Evolutionary conservation across 176 grass and related monocot species (phyloP).

Genomic region (Bonia amplexicaulis): DNA sequence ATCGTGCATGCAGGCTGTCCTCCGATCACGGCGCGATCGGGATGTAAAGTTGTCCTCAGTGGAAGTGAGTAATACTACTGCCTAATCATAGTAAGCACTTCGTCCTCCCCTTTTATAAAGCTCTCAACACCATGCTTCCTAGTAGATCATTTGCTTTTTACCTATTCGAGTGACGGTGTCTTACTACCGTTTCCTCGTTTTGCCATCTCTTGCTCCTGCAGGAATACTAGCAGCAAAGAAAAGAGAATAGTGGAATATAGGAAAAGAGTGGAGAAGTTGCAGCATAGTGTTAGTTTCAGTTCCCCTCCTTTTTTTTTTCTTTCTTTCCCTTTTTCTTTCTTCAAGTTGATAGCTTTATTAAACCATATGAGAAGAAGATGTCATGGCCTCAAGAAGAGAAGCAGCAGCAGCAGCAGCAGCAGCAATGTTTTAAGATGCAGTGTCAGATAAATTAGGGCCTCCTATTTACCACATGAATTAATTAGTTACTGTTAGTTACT

Average conservation of each 20-base stretch:
- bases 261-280: conserved; percentile 45
- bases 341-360: conserved; percentile 25
- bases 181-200: not conserved
- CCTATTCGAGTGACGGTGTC: conserved; percentile 32
- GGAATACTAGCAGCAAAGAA: conserved; percentile 70
- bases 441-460: conserved; percentile 24
- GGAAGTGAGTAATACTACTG: conserved; percentile 47
- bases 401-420: conserved; percentile 21
- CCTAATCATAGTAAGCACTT: conserved; percentile 87
- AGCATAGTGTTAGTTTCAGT: conserved; percentile 53
- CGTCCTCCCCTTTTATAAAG: conserved; percentile 6
- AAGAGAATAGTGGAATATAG: conserved; percentile 59
- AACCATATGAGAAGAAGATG: conserved; percentile 29
- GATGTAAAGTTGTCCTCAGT: conserved; percentile 63
- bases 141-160: conserved; percentile 27
- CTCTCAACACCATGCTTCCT: conserved; percentile 9
- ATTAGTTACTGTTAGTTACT: conserved; percentile 24
- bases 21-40: conserved; percentile 79
- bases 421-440: not conserved
- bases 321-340: not conserved
- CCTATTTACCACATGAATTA: not conserved
- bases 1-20: conserved; percentile 62
- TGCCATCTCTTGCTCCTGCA: conserved; percentile 9
- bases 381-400: conserved; percentile 21
- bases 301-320: not conserved